Conservation (phyloP, 2,329 filamentous ascomycete genomes). For the Beauveria sp. region DNA sequence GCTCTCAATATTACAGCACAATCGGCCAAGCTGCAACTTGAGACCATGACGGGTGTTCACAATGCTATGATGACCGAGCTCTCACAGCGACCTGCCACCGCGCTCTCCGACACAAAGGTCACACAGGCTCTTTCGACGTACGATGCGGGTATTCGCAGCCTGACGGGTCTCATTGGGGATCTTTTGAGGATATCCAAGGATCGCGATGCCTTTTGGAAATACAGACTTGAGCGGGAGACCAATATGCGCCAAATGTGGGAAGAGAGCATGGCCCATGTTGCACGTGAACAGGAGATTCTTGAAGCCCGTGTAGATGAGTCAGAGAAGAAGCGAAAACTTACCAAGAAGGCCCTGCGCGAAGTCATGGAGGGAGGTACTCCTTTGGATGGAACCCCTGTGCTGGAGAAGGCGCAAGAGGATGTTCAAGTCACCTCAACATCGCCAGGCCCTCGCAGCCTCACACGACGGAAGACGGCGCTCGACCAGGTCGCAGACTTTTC, state of each 20-base stretch:
- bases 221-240: constrained; percentile 81
- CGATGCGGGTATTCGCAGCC: constrained; percentile 79
- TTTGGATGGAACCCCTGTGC: constrained; percentile 23
- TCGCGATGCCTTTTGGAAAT: constrained; percentile 95
- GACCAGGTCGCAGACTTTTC: constrained; percentile 67
- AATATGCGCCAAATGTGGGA: constrained; percentile 96
- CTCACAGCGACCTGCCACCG: constrained; percentile 58
- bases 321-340: constrained; percentile 80
- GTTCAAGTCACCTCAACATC: constrained; percentile 19
- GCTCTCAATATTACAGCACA: constrained; percentile 96
- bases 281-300: constrained; percentile 84
- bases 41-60: constrained; percentile 80
- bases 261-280: constrained; percentile 97
- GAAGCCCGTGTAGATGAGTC: constrained; percentile 83
- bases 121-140: constrained; percentile 76
- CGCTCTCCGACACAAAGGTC: constrained; percentile 70
- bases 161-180: constrained; percentile 78
- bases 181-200: constrained; percentile 88
- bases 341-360: constrained; percentile 83
- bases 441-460: constrained; percentile 22
- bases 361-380: constrained; percentile 55
- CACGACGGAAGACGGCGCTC: constrained; percentile 57
- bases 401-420: constrained; percentile 24
- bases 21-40: constrained; percentile 85
- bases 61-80: constrained; percentile 66